Conservation (phyloP, 306 rosid species). For the Fragaria ananassa region DNA sequence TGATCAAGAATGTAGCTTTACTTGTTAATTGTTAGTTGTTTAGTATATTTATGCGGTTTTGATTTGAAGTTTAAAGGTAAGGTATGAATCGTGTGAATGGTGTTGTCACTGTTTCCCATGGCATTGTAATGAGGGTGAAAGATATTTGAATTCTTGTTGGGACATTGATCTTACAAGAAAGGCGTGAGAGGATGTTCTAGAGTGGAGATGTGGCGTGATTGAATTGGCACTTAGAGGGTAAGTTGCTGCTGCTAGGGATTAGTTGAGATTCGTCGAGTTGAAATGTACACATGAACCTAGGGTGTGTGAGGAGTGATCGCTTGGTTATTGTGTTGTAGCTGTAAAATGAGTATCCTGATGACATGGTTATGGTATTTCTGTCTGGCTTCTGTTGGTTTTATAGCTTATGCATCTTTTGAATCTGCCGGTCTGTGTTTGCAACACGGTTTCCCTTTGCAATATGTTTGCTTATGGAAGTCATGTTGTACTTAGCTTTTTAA, state of each 20-base stretch:
- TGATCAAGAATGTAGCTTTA: not conserved
- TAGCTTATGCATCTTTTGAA: not conserved
- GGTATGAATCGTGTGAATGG: no score
- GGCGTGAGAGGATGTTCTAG: not conserved
- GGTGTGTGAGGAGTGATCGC: not conserved
- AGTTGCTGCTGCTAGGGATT: not conserved
- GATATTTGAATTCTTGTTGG: not conserved
- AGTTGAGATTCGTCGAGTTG: slow-evolving; percentile 9
- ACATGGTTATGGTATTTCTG: not conserved
- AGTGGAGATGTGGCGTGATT: not conserved
- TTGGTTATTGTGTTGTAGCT: not conserved
- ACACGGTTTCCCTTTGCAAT: not conserved
- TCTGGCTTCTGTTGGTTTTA: not conserved
- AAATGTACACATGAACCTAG: no score
- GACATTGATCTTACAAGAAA: not conserved
- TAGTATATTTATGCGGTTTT: not conserved
- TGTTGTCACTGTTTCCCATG: not conserved
- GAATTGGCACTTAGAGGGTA: not conserved
- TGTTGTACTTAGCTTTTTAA: not conserved
- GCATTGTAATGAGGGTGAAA: not conserved
- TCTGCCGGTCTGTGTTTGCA: not conserved
- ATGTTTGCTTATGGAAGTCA: not conserved
- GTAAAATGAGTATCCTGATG: not conserved
- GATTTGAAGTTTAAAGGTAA: not conserved
- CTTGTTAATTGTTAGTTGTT: not conserved